Evolutionary conservation across 139 green algal species (phyloP), one percentile per base, ranked within the genome.

Genomic region (Chlorella ohadii): DNA sequence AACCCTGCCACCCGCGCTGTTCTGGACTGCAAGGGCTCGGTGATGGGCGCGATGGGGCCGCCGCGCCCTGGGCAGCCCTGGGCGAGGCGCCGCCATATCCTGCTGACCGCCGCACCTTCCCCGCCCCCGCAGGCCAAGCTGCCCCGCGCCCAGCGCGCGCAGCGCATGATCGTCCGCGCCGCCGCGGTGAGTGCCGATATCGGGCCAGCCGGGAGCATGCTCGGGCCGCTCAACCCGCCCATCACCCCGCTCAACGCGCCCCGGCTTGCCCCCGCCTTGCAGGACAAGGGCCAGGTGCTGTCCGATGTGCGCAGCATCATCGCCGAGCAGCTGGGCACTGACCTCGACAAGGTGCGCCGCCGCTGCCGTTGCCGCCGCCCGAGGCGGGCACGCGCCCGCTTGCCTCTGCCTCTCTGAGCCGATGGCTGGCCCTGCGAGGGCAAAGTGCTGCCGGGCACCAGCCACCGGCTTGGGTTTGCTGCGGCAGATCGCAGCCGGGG

Each of bases 271-370:
- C 5, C 27, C 44, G 67, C 38, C 1, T 23, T 72, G 59, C 84
- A 95, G 91, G 92, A 96, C 91, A 96, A 95, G 94, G 91, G 81
- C n/a, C 70, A 93, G 78, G 95, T 98, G 38, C 90, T 98, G 67
- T 79, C 83, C 36, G 95, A 98, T 86, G 96, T 99, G 31, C 94
- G 94, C 59, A 65, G 41, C 31, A 98, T 99, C 85, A 99, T 99
- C 85, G 91, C 94, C 65, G 92, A 96, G 87, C 96, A 99, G 94
- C 94, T 99, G 78, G 96, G 95, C 88, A 95, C 91, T 68, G 94
- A 98, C 36, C 65, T 97, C 0, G 93, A 94, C 39, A 94, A 94
- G 85, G 94, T 96, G 70, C 27, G 70, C 12, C 39, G 41, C 22
- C 20, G 23, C 71, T 61, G 71, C 25, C 13, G 20, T 23, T 51